These are phyloP conservation scores for Rhodotorula toruloides DNA, from an alignment of 768 basidiomycete genomes.

Conservation along the genomic window DNA sequence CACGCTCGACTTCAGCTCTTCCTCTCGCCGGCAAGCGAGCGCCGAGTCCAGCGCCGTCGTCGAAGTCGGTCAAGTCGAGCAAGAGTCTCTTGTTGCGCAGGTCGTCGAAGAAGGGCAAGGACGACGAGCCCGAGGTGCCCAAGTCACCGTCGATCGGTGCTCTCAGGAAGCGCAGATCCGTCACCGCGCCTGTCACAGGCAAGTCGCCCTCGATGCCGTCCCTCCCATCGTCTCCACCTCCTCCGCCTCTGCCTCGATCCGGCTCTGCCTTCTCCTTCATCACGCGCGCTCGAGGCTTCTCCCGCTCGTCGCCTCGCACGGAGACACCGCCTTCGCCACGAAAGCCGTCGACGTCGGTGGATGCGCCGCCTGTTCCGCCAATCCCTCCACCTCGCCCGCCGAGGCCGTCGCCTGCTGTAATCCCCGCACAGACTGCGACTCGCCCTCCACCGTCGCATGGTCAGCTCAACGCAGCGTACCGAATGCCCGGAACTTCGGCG, in stretches of 20 bases:
- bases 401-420: background rate
- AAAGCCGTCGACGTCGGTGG: background rate
- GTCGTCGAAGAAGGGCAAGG: background rate
- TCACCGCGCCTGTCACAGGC: background rate
- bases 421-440: background rate
- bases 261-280: constrained; percentile 17
- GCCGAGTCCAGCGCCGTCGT: constrained; percentile 15
- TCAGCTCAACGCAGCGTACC: constrained; percentile 20
- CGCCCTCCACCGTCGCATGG: background rate
- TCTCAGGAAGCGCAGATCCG: background rate
- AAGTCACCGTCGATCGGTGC: background rate
- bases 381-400: background rate
- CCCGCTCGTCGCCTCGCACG: constrained; percentile 4
- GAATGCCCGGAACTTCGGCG: constrained; percentile 11
- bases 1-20: constrained; percentile 9
- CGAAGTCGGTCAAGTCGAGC: constrained; percentile 20
- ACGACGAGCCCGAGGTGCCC: background rate
- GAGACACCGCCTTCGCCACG: background rate
- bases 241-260: background rate
- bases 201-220: background rate
- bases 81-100: constrained; percentile 2
- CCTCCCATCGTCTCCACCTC: background rate
- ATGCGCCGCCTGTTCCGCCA: background rate
- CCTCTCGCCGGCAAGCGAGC: constrained; percentile 22
- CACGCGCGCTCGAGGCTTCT: constrained; percentile 4